Evolutionary conservation across 129 eudicot genomes (phyloP).

Genomic region (Dittrichia graveolens): DNA sequence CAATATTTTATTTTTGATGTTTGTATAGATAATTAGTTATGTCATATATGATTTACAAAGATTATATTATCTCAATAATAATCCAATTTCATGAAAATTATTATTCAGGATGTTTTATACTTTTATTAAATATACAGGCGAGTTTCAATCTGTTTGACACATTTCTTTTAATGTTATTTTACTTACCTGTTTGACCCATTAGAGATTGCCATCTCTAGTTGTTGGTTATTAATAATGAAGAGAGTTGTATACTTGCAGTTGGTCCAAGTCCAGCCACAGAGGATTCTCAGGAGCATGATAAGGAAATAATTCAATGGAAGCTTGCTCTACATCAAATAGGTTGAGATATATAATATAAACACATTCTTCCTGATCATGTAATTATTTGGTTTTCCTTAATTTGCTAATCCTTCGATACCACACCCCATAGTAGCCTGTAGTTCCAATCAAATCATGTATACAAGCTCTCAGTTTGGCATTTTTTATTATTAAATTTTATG

Average conservation of each 20-base stretch:
- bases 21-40: neutral
- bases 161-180: neutral
- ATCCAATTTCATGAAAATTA: neutral
- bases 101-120: neutral
- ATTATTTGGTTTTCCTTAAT: constrained; percentile 23
- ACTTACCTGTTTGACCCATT: neutral
- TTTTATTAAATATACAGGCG: neutral
- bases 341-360: constrained; percentile 40
- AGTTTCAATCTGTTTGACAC: neutral
- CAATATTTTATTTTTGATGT: neutral
- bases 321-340: constrained; percentile 98
- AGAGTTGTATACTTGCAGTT: constrained; percentile 40
- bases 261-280: constrained; percentile 30
- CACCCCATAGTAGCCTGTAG: neutral
- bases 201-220: constrained; percentile 3
- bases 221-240: constrained; percentile 22
- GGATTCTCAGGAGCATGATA: constrained; percentile 43
- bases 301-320: constrained; percentile 90
- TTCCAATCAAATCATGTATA: constrained; percentile 13
- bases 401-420: constrained; percentile 8
- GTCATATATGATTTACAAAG: neutral
- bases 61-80: neutral
- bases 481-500: neutral
- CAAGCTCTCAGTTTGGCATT: neutral
- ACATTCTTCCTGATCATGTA: constrained; percentile 32